Base-by-base conservation (phyloP, 176 grass and related monocot species). In the Oryza coarctata region DNA sequence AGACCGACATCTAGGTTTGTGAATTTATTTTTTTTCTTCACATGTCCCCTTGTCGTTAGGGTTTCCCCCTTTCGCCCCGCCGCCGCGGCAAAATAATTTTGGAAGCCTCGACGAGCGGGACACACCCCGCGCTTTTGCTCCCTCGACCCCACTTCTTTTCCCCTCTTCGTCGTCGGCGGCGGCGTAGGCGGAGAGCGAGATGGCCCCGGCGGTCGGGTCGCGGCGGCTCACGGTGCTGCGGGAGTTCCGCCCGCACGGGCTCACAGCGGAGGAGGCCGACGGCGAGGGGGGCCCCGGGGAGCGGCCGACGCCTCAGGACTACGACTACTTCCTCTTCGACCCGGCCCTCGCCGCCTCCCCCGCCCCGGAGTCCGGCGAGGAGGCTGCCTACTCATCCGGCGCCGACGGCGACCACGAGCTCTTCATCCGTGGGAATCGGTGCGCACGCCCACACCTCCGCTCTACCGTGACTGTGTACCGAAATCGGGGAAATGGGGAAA, bases 351-450 rank as follows among this genome's bases (percentile, higher is more conserved):
- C 81, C 31, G 82, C 86, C 25, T 82, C 82, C 27, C 78, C 89
- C 40, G 47, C 31, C 32, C 83, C 79, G 17, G 63, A 67, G 35
- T 66, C 84, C 26, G 64, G 71, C 2, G 67, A 76, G 3, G 86
- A 47, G 63, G 84, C 83, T 20, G 43, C 89, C 5, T 80, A 80
- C 12, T 74, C 63, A 27, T 82, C 89, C 12, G 65, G 50, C 38
- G 88, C 91, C 29, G 80, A 88, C 49, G 90, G 90, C 79, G 95
- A 98, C 81, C 95, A 98, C 85, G 95, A 98, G 82, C 88, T 98
- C 85, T 98, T 98, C 77, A 89, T 95, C 66, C 92, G 95, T 71
- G 95, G 88, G 44, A 98, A 93, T 67, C 68, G 87, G 95, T 98
- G 75, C 55, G 63, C 25, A 77, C 10, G 18, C 41, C 12, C 36